These are phyloP conservation scores for Wickerhamiella shivajii DNA, from an alignment of 805 yeast genomes.

Conservation along the genomic window DNA sequence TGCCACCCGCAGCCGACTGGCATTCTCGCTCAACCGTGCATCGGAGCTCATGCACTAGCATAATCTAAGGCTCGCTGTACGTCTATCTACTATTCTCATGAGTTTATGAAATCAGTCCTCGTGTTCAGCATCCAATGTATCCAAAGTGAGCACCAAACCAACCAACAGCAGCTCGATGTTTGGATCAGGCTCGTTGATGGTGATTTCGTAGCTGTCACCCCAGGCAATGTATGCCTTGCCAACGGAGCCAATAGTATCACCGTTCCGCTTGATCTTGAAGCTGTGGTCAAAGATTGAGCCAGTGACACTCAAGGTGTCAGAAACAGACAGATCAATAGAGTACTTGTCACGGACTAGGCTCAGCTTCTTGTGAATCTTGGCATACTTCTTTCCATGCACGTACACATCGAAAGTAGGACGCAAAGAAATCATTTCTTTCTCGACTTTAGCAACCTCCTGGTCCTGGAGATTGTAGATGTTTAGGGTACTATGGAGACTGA, in stretches of 20 bases:
- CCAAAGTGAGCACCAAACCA: constrained; percentile 4
- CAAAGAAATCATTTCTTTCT: constrained; percentile 3
- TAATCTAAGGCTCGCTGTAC: not conserved
- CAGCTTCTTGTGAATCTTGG: constrained; percentile 6
- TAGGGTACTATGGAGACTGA: constrained; percentile 4
- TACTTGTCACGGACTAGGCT: constrained; percentile 7
- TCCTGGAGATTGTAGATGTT: constrained; percentile 1
- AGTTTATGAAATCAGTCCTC: no score
- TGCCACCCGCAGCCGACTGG: no score
- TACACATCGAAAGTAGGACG: constrained; percentile 2
- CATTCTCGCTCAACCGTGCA: constrained; percentile 1
- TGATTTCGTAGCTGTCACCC: constrained; percentile 8
- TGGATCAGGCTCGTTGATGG: not conserved
- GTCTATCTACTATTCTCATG: not conserved
- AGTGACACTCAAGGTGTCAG: constrained; percentile 1
- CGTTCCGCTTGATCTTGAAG: constrained; percentile 5
- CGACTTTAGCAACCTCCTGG: constrained; percentile 3
- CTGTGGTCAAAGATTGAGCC: constrained; percentile 8
- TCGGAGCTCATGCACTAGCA: not conserved
- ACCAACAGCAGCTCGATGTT: constrained; percentile 5
- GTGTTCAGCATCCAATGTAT: constrained; percentile 4
- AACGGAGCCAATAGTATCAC: constrained; percentile 2
- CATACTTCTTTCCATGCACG: constrained; percentile 5
- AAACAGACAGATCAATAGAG: not conserved
- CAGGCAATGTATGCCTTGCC: constrained; percentile 2